Evolutionary conservation across 106 monocot species (phyloP).

Genomic region (Acorus gramineus): DNA sequence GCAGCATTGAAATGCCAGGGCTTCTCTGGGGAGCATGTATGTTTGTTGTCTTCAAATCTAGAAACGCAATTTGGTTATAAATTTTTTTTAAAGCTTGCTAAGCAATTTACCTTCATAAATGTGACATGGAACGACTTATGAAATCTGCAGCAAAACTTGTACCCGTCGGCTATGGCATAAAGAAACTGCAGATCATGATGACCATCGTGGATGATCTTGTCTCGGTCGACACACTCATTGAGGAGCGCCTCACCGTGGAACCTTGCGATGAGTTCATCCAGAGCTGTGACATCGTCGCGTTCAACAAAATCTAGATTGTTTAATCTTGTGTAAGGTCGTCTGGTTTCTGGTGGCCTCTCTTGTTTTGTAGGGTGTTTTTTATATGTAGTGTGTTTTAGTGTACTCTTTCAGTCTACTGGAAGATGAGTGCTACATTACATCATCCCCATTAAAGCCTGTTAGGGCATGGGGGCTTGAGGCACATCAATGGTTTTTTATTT

Average conservation of each 20-base stretch:
- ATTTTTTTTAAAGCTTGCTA: no score
- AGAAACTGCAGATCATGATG: conserved; percentile 78
- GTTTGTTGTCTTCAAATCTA: neutral
- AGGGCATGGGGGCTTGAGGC: no score
- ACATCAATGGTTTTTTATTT: no score
- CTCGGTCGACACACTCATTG: conserved; percentile 66
- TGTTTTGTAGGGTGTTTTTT: no score
- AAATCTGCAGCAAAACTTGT: conserved; percentile 34
- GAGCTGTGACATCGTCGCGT: conserved; percentile 88
- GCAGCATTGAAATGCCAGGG: conserved; percentile 26
- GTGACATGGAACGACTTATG: neutral
- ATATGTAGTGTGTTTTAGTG: no score
- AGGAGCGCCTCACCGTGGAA: conserved; percentile 64
- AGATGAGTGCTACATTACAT: no score
- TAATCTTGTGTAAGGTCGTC: no score
- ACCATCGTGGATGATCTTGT: conserved; percentile 80
- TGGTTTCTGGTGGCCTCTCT: no score
- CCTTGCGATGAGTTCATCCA: conserved; percentile 62
- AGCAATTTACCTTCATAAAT: no score
- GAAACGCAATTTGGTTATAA: no score
- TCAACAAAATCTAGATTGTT: conserved; percentile 66
- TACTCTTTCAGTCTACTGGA: no score
- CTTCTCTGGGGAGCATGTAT: conserved; percentile 31
- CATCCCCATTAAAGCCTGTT: no score
- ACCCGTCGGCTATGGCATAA: conserved; percentile 36